A percentile compares a stretch with the other conserved stretches of the same genome.
Conservation (phyloP, 192 early-diverging fungal genomes). For the Rhizophagus clarus region DNA sequence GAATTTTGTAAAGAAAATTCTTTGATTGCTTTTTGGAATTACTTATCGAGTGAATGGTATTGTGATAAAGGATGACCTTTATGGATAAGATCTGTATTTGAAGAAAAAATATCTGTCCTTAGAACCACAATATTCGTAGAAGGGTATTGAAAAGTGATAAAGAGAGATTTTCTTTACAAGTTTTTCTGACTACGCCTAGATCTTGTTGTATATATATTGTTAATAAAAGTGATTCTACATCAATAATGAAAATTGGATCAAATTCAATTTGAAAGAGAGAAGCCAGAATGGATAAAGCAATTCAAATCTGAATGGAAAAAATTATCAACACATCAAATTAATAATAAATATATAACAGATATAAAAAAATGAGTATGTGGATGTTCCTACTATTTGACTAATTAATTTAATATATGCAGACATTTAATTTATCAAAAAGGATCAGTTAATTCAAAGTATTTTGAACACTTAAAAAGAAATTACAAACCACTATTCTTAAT, state of each 20-base stretch:
- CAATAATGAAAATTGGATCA: not conserved
- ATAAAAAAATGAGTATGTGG: not conserved
- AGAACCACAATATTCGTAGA: not conserved
- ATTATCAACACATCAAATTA: not conserved
- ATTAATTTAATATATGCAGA: conserved; percentile 12
- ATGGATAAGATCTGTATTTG: not conserved
- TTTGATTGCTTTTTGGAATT: not conserved
- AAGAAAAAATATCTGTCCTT: conserved; percentile 8
- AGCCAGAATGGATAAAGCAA: too few relatives aligned
- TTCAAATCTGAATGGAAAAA: conserved; percentile 13
- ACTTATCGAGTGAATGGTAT: conserved; percentile 11
- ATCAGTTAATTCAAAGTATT: not conserved
- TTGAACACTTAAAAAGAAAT: not conserved
- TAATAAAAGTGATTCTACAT: not conserved
- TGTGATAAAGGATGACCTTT: not conserved
- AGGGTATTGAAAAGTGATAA: conserved; percentile 6
- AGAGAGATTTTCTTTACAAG: conserved; percentile 7
- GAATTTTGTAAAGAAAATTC: conserved; percentile 20
- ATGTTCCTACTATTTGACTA: conserved; percentile 7
- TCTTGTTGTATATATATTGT: conserved; percentile 2
- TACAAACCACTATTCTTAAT: not conserved
- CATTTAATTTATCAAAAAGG: not conserved
- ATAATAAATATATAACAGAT: conserved; percentile 14
- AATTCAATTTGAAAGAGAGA: conserved; percentile 8
- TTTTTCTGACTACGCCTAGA: not conserved